Evolutionary conservation across 2,329 filamentous ascomycete species (phyloP), one percentile per base, ranked within the genome.

Genomic region (Immersiporthe knoxdaviesiana): DNA sequence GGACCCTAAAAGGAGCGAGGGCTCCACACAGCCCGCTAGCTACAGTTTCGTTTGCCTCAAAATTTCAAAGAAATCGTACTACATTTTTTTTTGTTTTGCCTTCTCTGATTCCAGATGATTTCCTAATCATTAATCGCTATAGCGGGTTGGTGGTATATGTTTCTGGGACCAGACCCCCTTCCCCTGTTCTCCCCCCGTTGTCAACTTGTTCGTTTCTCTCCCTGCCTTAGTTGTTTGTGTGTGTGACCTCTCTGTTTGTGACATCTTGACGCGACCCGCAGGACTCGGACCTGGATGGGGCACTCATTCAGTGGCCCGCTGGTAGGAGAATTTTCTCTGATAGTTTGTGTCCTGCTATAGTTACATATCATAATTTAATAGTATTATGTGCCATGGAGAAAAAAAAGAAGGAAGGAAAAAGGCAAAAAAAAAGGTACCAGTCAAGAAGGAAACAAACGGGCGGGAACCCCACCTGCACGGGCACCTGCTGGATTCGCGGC

Each of bases 401-500:
- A 18, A 56, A 8, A 30, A 30, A 21, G 24, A 32, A 14, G 32
- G 37, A 39, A 39, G 35, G 35, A 14, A 54, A 27, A 12, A 3
- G 21, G 10, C 16, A 21, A 37, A 32, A 24, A 32, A 18, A 59
- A 21, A 37, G 30, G n/a, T n/a, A 16, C 16, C 56, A 35, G 56
- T 21, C 21, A 10, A 59, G 30, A 27, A 24, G 56, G 30, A 14
- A 30, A 16, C 50, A 4, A 30, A 56, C 52, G 8, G 30, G 32
- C 18, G 6, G 6, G 3, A 18, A 7, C 30, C 18, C 56, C 56
- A 59, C 56, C 32, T 37, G 32, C 30, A 59, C 18, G 32, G 32
- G 32, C 30, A 59, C 32, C 30, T 59, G 56, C 56, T 59, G 30
- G 21, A 35, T 59, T 59, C 11, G 32, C 56, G 56, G 56, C 32